A percentile compares a stretch with the other conserved stretches of the same genome.
phyloP scores from a whole-genome alignment of 78 protist species.

The slime mould (Dictyostelium discoideum) region DNA sequence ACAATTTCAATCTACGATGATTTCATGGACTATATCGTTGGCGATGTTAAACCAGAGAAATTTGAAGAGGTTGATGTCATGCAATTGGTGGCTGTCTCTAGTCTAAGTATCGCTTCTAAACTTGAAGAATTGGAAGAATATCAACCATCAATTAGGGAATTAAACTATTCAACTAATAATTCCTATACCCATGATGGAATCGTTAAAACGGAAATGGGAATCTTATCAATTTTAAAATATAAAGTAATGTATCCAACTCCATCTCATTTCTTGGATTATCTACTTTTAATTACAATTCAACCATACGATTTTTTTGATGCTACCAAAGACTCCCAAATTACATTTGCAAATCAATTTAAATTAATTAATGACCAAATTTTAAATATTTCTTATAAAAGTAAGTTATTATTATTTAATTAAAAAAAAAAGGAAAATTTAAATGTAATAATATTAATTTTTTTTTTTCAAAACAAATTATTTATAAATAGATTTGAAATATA shows the following conservation, averaged over 20 bases:
- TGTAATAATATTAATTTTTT: not conserved
- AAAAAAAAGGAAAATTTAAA: too few relatives aligned
- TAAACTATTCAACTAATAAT: not conserved
- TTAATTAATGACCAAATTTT: not conserved
- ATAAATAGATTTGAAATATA: not conserved
- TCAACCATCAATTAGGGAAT: not conserved
- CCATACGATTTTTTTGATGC: not conserved
- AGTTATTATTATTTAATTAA: not conserved
- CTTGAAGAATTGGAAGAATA: not conserved
- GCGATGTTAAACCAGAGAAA: not conserved
- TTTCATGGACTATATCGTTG: not conserved
- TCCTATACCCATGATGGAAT: not conserved
- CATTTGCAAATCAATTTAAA: not conserved
- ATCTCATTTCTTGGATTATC: not conserved
- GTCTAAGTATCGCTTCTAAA: slow-evolving; percentile 6
- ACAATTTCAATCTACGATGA: not conserved
- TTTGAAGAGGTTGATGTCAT: not conserved
- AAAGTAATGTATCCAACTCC: not conserved
- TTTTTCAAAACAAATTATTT: not conserved
- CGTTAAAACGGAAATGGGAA: not conserved
- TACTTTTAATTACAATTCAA: not conserved
- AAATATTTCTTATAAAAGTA: not conserved
- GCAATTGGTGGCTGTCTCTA: not conserved
- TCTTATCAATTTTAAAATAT: not conserved
- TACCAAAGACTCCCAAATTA: not conserved